Evolutionary conservation across 2,329 filamentous ascomycete species (phyloP).

Genomic region (Exophiala phaeomuriformis): DNA sequence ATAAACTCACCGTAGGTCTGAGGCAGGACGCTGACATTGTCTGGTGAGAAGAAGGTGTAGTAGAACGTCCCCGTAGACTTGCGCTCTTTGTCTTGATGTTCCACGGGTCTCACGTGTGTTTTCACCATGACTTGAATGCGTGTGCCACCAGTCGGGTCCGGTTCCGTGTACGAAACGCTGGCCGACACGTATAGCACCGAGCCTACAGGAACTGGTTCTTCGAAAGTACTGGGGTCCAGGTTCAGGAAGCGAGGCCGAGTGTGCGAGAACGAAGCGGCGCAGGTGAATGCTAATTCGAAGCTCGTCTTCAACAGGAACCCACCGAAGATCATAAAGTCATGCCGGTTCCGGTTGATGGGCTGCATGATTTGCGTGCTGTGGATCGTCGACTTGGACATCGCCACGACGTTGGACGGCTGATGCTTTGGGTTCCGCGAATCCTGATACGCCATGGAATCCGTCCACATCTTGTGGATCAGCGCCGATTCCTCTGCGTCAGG

Average conservation of each 20-base stretch:
- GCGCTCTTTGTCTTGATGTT: conserved; percentile 52
- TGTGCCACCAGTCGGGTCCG: conserved; percentile 46
- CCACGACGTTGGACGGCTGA: conserved; percentile 52
- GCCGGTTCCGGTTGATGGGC: conserved; percentile 61
- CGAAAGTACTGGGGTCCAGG: conserved; percentile 66
- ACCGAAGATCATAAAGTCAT: conserved; percentile 68
- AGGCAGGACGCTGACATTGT: conserved; percentile 59
- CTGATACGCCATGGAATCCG: conserved; percentile 56
- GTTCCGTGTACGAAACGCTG: conserved; percentile 64
- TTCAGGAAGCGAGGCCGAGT: conserved; percentile 63
- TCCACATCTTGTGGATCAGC: conserved; percentile 67
- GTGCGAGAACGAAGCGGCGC: conserved; percentile 63
- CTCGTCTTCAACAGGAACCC: conserved; percentile 67
- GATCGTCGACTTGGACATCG: conserved; percentile 57
- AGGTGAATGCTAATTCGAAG: conserved; percentile 70
- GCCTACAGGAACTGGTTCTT: conserved; percentile 67
- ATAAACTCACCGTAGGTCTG: conserved; percentile 57
- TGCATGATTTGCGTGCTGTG: conserved; percentile 68
- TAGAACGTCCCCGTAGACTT: conserved; percentile 68
- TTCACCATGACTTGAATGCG: conserved; percentile 65
- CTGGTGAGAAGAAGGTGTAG: conserved; percentile 63
- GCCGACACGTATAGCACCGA: conserved; percentile 68
- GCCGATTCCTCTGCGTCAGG: conserved; percentile 65
- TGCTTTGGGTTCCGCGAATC: conserved; percentile 50
- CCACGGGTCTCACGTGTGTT: conserved; percentile 64